A percentile compares a stretch with the other conserved stretches of the same genome.
Conservation (phyloP, 768 basidiomycete species). For the Leccinum rimulosum region DNA sequence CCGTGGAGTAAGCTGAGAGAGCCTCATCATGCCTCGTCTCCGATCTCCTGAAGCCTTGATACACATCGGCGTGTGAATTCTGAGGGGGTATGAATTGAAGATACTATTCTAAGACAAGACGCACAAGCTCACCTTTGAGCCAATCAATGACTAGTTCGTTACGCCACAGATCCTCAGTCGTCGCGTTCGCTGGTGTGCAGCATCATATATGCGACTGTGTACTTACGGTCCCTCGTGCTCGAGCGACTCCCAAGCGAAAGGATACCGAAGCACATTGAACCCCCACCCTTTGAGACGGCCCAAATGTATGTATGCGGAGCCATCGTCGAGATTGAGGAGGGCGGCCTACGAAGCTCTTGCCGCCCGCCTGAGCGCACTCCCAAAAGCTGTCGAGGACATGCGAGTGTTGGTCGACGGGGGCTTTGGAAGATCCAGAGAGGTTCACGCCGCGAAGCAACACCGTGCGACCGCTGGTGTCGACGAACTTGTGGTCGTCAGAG, state of each 20-base stretch:
- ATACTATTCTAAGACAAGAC: no score
- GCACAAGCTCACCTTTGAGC: no score
- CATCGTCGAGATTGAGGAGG: slow-evolving; percentile 85
- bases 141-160: no score
- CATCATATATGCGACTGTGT: no score
- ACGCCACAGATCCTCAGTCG: no score
- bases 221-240: slow-evolving; percentile 96
- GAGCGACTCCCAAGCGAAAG: slow-evolving; percentile 93
- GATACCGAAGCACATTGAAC: slow-evolving; percentile 79
- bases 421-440: slow-evolving; percentile 85
- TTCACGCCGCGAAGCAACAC: slow-evolving; percentile 93
- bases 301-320: slow-evolving; percentile 82
- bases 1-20: no score
- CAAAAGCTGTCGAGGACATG: slow-evolving; percentile 75
- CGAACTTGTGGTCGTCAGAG: slow-evolving; percentile 60
- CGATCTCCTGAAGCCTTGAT: no score
- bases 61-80: no score
- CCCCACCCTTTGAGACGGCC: slow-evolving; percentile 90
- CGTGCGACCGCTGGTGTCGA: slow-evolving; percentile 72
- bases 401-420: slow-evolving; percentile 69
- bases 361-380: slow-evolving; percentile 70
- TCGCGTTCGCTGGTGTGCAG: no score
- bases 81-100: no score
- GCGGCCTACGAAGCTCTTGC: slow-evolving; percentile 67
- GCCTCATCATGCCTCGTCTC: no score